These are phyloP conservation scores for Vigna nakashimae DNA, from an alignment of 306 rosid species.

Conservation along the genomic window DNA sequence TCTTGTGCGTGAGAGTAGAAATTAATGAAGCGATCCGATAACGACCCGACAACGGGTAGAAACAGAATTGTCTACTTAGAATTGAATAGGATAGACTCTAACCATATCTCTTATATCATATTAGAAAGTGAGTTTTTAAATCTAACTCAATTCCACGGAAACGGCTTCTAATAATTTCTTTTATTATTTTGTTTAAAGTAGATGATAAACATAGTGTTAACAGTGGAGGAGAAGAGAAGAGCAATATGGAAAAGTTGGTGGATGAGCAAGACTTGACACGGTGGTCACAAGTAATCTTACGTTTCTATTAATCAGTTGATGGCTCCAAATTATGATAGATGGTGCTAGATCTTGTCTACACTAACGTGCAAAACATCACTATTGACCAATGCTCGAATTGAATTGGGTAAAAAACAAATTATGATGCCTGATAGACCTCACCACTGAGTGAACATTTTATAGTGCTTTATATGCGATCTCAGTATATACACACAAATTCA, in stretches of 20 bases:
- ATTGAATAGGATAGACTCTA: too few relatives aligned
- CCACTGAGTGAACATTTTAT: conserved; percentile 41
- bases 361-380: conserved; percentile 54
- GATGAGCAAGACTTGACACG: not conserved
- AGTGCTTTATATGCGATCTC: conserved; percentile 6
- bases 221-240: conserved; percentile 9
- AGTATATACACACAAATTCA: conserved; percentile 25
- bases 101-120: too few relatives aligned
- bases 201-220: not conserved
- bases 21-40: too few relatives aligned
- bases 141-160: too few relatives aligned
- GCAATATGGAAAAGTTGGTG: not conserved
- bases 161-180: too few relatives aligned
- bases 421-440: conserved; percentile 51
- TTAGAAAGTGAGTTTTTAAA: too few relatives aligned
- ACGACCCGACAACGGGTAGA: too few relatives aligned
- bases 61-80: too few relatives aligned
- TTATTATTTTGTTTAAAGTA: not conserved
- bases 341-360: conserved; percentile 81
- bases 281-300: not conserved
- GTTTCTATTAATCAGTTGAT: conserved; percentile 45
- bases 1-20: too few relatives aligned
- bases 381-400: conserved; percentile 25
- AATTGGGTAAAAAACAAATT: conserved; percentile 4
- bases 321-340: conserved; percentile 58